A percentile compares a stretch with the other conserved stretches of the same genome.
Evolutionary conservation across 768 basidiomycete species (phyloP).

Genomic region (Grammothele lineata): DNA sequence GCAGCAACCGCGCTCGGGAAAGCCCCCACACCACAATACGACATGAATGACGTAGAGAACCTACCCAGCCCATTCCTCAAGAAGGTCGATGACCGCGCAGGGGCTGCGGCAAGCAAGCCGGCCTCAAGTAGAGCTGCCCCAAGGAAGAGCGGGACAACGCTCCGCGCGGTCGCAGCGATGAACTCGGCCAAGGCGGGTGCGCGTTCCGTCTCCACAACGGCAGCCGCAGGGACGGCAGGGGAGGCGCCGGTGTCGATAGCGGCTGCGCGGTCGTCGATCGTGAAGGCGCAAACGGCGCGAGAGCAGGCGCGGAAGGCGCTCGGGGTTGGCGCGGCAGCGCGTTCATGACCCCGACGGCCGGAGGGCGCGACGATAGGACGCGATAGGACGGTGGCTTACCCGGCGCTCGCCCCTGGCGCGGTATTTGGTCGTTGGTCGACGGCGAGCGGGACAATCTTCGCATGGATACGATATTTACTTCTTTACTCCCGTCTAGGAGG

Average conservation of each 20-base stretch:
- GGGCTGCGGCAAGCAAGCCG: conserved; percentile 14
- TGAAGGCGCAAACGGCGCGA: conserved; percentile 43
- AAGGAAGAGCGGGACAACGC: conserved; percentile 37
- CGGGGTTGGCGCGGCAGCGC: conserved; percentile 6
- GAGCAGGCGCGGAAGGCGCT: conserved; percentile 49
- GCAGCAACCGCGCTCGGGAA: conserved; percentile 1
- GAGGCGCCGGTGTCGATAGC: conserved; percentile 4
- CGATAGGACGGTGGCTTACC: too few species aligned
- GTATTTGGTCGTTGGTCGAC: too few species aligned
- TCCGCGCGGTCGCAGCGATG: conserved; percentile 54
- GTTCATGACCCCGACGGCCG: background rate
- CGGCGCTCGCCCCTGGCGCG: too few species aligned
- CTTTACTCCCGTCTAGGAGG: too few species aligned
- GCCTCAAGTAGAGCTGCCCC: conserved; percentile 13
- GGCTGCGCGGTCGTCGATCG: conserved; percentile 37
- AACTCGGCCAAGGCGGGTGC: conserved; percentile 45
- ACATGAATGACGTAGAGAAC: conserved; percentile 76
- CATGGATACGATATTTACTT: too few species aligned
- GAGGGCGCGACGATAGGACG: too few species aligned
- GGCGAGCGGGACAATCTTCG: too few species aligned
- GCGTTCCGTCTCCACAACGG: conserved; percentile 14
- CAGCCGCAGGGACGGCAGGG: conserved; percentile 1
- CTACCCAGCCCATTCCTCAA: conserved; percentile 82
- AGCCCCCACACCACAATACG: conserved; percentile 38
- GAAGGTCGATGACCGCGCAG: conserved; percentile 31